A percentile compares a stretch with the other conserved stretches of the same genome.
These are phyloP conservation scores for Naematelia aurantialba DNA, from an alignment of 768 basidiomycete species.

Conservation along the genomic window DNA sequence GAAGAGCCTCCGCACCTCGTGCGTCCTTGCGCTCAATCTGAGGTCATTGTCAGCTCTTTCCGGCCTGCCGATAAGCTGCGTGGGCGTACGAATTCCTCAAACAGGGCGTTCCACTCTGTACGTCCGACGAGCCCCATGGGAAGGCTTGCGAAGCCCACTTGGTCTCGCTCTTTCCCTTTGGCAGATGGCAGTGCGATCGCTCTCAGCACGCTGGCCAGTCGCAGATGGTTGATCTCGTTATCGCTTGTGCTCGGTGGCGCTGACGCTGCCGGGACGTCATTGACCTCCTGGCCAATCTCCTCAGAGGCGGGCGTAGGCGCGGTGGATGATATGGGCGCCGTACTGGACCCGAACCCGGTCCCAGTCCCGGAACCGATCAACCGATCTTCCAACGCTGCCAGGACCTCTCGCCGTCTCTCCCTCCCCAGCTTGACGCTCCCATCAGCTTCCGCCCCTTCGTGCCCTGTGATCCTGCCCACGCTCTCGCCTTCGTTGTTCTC, in stretches of 20 bases:
- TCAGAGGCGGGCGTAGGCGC: no score
- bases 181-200: not conserved
- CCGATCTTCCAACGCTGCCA: not conserved
- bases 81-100: conserved; percentile 46
- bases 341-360: no score
- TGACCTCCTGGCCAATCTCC: not conserved
- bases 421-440: not conserved
- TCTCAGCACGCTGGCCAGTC: not conserved
- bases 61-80: not conserved
- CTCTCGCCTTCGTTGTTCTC: not conserved
- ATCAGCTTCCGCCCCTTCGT: no score
- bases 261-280: not conserved
- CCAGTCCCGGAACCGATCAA: not conserved
- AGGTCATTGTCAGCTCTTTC: not conserved
- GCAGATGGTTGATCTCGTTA: not conserved
- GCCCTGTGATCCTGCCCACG: not conserved
- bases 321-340: no score
- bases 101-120: conserved; percentile 59
- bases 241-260: not conserved
- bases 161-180: not conserved
- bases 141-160: conserved; percentile 23
- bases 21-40: not conserved
- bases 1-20: not conserved
- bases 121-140: conserved; percentile 57
- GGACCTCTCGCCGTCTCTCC: not conserved